Percentiles rank a stretch among this genome's conserved stretches.
Conservation (phyloP, 73 alveolate species). For the Paramecium octaurelia region DNA sequence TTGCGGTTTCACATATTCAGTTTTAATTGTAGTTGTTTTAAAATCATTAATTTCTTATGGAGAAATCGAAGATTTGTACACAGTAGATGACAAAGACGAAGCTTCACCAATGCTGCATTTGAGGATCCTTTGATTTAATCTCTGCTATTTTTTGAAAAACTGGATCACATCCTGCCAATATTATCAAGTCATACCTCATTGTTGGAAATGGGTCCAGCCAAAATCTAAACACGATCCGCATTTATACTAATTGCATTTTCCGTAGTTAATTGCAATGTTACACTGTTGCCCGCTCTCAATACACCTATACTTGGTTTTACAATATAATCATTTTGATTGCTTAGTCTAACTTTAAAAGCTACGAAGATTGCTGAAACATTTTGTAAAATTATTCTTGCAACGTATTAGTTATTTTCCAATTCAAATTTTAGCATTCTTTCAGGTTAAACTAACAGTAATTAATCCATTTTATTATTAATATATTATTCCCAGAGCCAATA, state of each 20-base stretch:
- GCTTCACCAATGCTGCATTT: background rate
- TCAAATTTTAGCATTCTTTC: background rate
- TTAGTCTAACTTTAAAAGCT: slow-evolving; percentile 22
- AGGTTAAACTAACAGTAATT: background rate
- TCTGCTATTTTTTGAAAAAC: background rate
- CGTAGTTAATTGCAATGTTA: background rate
- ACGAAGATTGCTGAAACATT: background rate
- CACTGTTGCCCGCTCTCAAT: background rate
- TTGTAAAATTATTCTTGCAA: background rate
- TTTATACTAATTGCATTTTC: background rate
- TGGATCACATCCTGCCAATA: background rate
- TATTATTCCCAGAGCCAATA: background rate
- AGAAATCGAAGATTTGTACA: background rate
- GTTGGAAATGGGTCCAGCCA: slow-evolving; percentile 1
- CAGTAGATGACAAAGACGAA: background rate
- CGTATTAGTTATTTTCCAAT: background rate
- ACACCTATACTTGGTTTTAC: slow-evolving; percentile 18
- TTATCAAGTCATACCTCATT: background rate
- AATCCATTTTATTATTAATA: background rate
- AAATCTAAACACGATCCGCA: background rate
- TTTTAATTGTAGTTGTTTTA: background rate
- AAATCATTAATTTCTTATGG: background rate
- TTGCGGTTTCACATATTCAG: background rate
- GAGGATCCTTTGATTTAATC: background rate
- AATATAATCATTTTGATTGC: background rate